Base-by-base conservation (phyloP, 164 flowering plant genomes). In the Umbilicus rupestris region DNA sequence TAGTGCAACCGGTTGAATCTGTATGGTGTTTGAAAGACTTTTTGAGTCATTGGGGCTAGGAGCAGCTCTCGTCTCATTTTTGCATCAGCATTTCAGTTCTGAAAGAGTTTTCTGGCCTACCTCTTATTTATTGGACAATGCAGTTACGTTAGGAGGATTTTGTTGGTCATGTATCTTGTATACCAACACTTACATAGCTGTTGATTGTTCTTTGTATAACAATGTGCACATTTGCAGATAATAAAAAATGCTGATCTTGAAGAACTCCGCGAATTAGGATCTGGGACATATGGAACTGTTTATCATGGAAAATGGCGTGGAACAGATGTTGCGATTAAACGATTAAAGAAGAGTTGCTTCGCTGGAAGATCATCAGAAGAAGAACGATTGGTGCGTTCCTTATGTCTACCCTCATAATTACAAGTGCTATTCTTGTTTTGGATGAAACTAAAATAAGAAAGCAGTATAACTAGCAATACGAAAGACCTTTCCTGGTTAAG, bases 301-400 rank as follows among this genome's bases (percentile, higher is more conserved):
- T 91, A 82, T 71, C 88, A 88, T 82, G 97, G 97, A 65, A 88
- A 81, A 71, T 91, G 97, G 97, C 76, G 96, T 62, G 97, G 97
- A 71, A 73, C 97, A 68, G 95, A 88, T 83, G 93, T 91, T 76
- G 97, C 97, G 41, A 91, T 91, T 58, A 91, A 91, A 75, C 81
- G 93, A 80, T 83, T 91, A 26, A 91, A 83, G 71, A 88, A 83
- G 73, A 82, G 90, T 66, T 88, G 93, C 73, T 91, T 91, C 77
- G 73, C 92, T 35, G 97, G 97, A 47, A 77, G 91, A 71, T 79
- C 84, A 69, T 88, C 96, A 22, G 93, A 91, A 76, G 93, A 83
- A 76, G 95, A 91, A 68, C 84, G 90, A 62, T 73, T 88, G 90
- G 97, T 91, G 66, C 5, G 90, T 79, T 60, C 62, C 42, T 24